Percentiles rank a stretch among this genome's conserved stretches.
Conservation (phyloP, 257 asterid genomes). For the Leptodermis oblonga region DNA sequence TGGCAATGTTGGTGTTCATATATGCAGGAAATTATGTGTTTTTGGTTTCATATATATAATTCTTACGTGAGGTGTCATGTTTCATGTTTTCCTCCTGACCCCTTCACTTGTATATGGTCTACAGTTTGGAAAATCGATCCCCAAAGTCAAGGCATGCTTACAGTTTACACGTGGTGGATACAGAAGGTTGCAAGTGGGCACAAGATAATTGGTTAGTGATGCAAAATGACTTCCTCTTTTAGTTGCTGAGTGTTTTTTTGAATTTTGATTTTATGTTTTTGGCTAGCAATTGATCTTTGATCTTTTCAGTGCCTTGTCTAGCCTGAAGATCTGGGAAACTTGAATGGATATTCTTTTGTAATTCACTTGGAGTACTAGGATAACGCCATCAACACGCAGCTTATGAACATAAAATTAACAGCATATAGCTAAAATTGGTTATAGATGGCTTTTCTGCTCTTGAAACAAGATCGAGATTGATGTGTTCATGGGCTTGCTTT, state of each 20-base stretch:
- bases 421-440: neutral
- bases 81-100: neutral
- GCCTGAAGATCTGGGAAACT: neutral
- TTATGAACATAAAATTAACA: neutral
- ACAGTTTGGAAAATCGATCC: slow-evolving; percentile 86
- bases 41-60: neutral
- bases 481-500: neutral
- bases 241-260: too few relatives aligned
- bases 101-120: slow-evolving; percentile 10
- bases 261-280: neutral
- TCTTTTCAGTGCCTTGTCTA: neutral
- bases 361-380: neutral
- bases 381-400: neutral
- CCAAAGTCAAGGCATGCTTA: slow-evolving; percentile 76
- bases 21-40: neutral
- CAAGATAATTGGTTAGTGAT: slow-evolving; percentile 77
- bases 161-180: slow-evolving; percentile 84
- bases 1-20: neutral
- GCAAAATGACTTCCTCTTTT: too few relatives aligned
- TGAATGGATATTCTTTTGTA: neutral
- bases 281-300: neutral
- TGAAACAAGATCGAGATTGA: neutral
- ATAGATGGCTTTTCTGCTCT: neutral
- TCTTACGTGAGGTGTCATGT: neutral
- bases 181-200: slow-evolving; percentile 84